phyloP scores from a whole-genome alignment of 441 rosid genomes.

The Erodium texanum region DNA sequence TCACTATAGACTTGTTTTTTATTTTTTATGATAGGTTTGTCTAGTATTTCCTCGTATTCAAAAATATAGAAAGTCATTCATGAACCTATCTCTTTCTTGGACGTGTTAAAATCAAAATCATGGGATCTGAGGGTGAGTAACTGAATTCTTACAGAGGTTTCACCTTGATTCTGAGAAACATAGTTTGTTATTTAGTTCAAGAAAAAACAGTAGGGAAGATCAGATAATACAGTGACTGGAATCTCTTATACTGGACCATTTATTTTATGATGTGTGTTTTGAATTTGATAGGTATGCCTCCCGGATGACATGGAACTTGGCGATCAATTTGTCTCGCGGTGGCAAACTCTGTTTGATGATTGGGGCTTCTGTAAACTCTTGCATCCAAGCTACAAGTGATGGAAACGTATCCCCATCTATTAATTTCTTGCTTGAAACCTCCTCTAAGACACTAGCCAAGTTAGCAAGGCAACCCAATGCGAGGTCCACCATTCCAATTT shows the following conservation, averaged over 20 bases:
- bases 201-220: background rate
- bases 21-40: too few relatives aligned
- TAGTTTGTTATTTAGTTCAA: background rate
- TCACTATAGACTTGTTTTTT: too few relatives aligned
- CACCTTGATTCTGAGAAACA: background rate
- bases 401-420: slow-evolving; percentile 27
- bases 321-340: slow-evolving; percentile 33
- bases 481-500: slow-evolving; percentile 31
- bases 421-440: slow-evolving; percentile 21
- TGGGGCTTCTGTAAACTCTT: slow-evolving; percentile 24
- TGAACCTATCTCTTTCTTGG: background rate
- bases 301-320: slow-evolving; percentile 22
- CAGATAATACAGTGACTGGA: background rate
- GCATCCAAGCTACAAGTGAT: slow-evolving; percentile 25
- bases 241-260: background rate
- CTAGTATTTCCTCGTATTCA: too few relatives aligned
- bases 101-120: background rate
- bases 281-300: slow-evolving; percentile 1
- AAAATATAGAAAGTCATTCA: background rate
- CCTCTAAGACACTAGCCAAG: slow-evolving; percentile 26
- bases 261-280: background rate
- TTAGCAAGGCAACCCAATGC: slow-evolving; percentile 37
- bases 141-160: background rate
- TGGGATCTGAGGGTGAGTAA: background rate
- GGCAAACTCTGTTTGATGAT: slow-evolving; percentile 29